Evolutionary conservation across 2,329 filamentous ascomycete genomes (phyloP), one percentile per base, ranked within the genome.

Genomic region (Cladophialophora carrionii): DNA sequence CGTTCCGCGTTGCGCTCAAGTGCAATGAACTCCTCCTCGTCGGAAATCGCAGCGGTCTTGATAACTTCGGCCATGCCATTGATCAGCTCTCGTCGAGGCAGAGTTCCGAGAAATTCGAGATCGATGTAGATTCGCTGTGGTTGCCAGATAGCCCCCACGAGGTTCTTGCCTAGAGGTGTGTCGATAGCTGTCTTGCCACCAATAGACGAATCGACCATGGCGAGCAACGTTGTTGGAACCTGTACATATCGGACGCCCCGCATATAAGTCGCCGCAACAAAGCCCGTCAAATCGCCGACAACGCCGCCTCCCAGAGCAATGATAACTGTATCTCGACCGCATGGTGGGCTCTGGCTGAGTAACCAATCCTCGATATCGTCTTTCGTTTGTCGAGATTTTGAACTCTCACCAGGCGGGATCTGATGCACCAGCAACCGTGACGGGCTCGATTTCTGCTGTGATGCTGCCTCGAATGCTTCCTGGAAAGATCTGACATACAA

Each of bases 51-150:
- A 2, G 95, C 95, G 3, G 95, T 99, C 85, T 97, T 97, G 76
- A 97, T 85, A 32, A 99, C 94, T 80, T 99, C 95, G 29, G 94
- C 95, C 94, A 99, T 97, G 67, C 95, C 95, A 76, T 99, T 99
- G 78, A 97, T 92, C 74, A 99, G 94, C 78, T 99, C 94, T 71
- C 95, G 85, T 70, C 89, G 88, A 0, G 94, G 93, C 22, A 99
- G 82, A 0, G 92, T 96, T 75, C 96, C 91, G 62, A 99, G 83
- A 75, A 99, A 98, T 62, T 88, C 85, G 67, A 98, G 83, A 77
- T 99, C 95, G 72, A 99, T 93, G 78, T 96, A 99, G 70, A 98
- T 93, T 68, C 92, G 88, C 73, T 90, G 85, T 4, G 95, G 95
- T 76, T 99, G 95, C 93, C 94, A 98, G 79, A 99, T 98, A 37